Conservation (phyloP, 192 early-diverging fungal species). For the Podila epigama region DNA sequence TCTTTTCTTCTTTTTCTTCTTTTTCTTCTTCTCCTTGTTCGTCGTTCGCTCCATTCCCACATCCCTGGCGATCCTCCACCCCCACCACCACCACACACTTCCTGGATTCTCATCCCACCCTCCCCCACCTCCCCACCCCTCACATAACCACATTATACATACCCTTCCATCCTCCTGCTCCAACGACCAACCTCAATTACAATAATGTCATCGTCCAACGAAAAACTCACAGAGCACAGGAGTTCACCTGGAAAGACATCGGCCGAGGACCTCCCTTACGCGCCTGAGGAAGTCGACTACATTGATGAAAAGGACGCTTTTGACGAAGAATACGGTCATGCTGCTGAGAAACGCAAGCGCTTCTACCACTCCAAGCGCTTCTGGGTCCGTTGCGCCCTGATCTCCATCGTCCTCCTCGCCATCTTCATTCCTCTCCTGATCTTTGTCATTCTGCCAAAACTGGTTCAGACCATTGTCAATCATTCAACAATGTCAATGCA, state of each 20-base stretch:
- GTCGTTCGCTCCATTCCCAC: slow-evolving; percentile 5
- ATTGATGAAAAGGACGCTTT: slow-evolving; percentile 19
- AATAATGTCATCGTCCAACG: slow-evolving; percentile 22
- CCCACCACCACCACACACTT: neutral
- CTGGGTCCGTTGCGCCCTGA: slow-evolving; percentile 54
- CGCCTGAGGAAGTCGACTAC: slow-evolving; percentile 31
- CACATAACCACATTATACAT: neutral
- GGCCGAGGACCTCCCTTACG: slow-evolving; percentile 21
- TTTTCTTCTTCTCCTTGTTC: slow-evolving; percentile 17
- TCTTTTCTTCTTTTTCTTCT: neutral
- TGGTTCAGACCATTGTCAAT: slow-evolving; percentile 58
- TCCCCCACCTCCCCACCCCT: neutral
- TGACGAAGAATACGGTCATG: slow-evolving; percentile 39
- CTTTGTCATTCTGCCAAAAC: slow-evolving; percentile 59
- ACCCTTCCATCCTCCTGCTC: neutral
- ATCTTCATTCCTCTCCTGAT: slow-evolving; percentile 55
- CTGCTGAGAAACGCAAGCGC: slow-evolving; percentile 22
- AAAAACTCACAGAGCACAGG: slow-evolving; percentile 26
- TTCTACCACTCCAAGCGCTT: slow-evolving; percentile 58
- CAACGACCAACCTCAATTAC: neutral
- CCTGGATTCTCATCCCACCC: neutral
- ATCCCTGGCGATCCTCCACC: neutral
- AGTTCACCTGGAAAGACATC: neutral
- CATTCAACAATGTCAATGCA: slow-evolving; percentile 45
- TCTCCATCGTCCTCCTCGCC: slow-evolving; percentile 48